A percentile compares a stretch with the other conserved stretches of the same genome.
Conservation (phyloP, 129 eudicot species). For the Pittosporum tobira region DNA sequence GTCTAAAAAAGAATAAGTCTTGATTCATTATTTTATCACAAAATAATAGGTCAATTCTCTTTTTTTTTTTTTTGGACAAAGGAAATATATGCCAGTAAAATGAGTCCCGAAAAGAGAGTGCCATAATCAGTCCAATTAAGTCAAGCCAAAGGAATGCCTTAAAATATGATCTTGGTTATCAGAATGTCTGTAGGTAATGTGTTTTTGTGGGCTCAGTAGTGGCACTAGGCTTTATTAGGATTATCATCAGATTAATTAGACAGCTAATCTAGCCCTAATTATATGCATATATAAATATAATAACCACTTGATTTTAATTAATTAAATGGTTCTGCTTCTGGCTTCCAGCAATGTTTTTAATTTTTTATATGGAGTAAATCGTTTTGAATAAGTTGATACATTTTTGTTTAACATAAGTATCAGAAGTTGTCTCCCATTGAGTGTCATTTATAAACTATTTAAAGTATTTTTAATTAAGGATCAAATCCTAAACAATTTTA, state of each 20-base stretch:
- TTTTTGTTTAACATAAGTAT: conserved; percentile 5
- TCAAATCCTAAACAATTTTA: conserved; percentile 20
- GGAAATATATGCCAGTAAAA: no score
- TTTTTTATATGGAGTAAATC: no score
- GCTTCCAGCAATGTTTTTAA: conserved; percentile 7
- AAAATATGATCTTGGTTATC: background rate
- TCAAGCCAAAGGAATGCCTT: background rate
- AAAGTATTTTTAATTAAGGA: background rate
- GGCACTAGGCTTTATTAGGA: background rate
- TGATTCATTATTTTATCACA: no score
- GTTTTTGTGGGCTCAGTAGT: background rate
- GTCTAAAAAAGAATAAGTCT: no score
- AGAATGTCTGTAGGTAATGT: background rate
- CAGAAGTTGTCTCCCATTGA: conserved; percentile 18
- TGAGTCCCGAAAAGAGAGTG: background rate
- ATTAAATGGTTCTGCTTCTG: conserved; percentile 1
- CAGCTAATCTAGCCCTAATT: background rate
- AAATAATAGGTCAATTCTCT: no score
- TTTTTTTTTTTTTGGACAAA: no score
- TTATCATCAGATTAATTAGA: background rate
- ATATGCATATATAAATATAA: background rate
- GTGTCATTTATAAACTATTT: background rate
- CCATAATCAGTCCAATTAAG: background rate
- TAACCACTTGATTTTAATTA: background rate
- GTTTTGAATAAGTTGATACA: background rate